Base-by-base conservation (phyloP, 140 eudicot genomes). In the Erigeron philadelphicus region DNA sequence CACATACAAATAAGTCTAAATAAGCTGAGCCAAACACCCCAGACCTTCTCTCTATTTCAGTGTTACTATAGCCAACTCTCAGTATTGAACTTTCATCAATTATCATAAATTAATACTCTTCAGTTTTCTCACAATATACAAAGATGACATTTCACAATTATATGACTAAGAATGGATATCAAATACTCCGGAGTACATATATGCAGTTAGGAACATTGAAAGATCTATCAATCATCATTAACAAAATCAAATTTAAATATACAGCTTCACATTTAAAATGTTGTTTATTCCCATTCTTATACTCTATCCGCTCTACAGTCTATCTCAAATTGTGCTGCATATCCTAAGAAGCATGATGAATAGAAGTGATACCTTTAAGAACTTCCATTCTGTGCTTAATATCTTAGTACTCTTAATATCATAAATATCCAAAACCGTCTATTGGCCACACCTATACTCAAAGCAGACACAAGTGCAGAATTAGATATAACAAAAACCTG, bases 361-460 rank as follows among this genome's bases (percentile, higher is more conserved):
- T 25, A 53, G 6, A 21, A 64, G 57, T 21, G n/a, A 52, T 42
- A 73, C 78, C 67, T 74, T 42, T 74, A 46, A 47, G 42, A 35
- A 59, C 35, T 60, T 23, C 66, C 48, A 64, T 12, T 7, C 43
- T 11, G 19, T 72, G 55, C 45, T 71, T 12, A 65, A 58, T 56
- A 56, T 35, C 54, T 31, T 45, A 35, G 17, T 31, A 55, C 12
- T 21, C 21, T 58, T 49, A 25, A 48, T 74, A 78, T 75, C 78
- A 79, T 77, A 90, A 62, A 0, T 73, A 70, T 57, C 97, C 95
- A 72, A 87, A 90, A 57, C 80, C 86, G 23, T 81, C 72, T 57
- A 85, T 69, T 9, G 97, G 95, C 95, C 97, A 90, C 40, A 90
- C 86, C 93, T 87, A 71, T 59, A 71, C 45, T 67, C 66, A 44